A percentile compares a stretch with the other conserved stretches of the same genome.
phyloP scores from a whole-genome alignment of 1,284 basidiomycete species.

The Sporisorium exsertum region DNA sequence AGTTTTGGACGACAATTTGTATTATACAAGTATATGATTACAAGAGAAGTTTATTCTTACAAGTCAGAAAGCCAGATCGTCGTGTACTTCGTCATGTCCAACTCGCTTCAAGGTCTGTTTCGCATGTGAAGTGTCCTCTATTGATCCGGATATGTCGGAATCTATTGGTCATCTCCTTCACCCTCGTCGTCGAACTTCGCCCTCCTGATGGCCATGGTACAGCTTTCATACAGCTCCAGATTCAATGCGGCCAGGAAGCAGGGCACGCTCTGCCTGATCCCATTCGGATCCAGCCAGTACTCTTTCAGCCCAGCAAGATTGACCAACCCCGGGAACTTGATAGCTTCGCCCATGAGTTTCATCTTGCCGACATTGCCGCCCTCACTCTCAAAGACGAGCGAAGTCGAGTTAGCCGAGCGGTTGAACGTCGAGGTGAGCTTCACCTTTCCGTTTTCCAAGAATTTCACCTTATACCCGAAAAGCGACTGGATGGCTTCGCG shows the following conservation, averaged over 20 bases:
- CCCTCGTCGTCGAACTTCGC: constrained; percentile 15
- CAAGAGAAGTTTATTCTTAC: not conserved
- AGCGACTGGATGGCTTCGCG: constrained; percentile 82
- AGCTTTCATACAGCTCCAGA: constrained; percentile 71
- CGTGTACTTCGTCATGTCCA: not conserved
- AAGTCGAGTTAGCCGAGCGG: constrained; percentile 70
- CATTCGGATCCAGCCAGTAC: constrained; percentile 72
- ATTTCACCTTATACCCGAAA: constrained; percentile 84
- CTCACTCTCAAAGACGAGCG: constrained; percentile 71
- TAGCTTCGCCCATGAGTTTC: constrained; percentile 71
- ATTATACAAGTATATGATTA: constrained; percentile 11
- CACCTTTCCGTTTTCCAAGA: constrained; percentile 84
- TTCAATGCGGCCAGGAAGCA: constrained; percentile 73
- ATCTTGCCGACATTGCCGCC: constrained; percentile 72
- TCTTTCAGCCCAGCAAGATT: constrained; percentile 65
- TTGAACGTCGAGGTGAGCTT: constrained; percentile 82
- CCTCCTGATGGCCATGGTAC: constrained; percentile 43
- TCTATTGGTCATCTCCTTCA: constrained; percentile 17
- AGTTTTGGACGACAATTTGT: not conserved
- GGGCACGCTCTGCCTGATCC: constrained; percentile 71
- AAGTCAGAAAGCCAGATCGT: not conserved
- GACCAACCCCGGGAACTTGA: constrained; percentile 43
- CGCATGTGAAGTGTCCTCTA: too few species aligned
- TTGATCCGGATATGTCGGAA: not conserved
- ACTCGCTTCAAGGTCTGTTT: too few species aligned